Conservation (phyloP, 139 green algal genomes). For the Pleodorina starrii region DNA sequence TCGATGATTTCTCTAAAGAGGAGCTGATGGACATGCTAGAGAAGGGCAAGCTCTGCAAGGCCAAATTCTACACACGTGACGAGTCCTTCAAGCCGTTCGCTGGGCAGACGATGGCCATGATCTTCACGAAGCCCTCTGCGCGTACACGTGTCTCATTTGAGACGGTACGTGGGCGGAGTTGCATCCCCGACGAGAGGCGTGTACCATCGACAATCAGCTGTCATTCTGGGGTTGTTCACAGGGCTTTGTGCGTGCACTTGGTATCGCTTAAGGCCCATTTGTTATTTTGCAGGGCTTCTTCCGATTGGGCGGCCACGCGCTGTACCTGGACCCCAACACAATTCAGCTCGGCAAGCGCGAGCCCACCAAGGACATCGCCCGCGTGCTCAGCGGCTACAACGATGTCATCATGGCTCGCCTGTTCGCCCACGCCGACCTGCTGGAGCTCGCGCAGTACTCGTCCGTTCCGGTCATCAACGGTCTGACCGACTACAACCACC, state of each 20-base stretch:
- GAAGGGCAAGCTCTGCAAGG: constrained; percentile 86
- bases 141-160: constrained; percentile 98
- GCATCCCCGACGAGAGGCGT: no score
- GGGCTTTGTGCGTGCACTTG: no score
- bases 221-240: no score
- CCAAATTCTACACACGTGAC: constrained; percentile 84
- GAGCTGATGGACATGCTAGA: constrained; percentile 92
- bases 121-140: constrained; percentile 99
- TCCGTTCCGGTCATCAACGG: constrained; percentile 96
- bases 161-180: constrained; percentile 85
- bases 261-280: neutral
- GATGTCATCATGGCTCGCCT: constrained; percentile 98
- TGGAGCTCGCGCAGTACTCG: constrained; percentile 91
- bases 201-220: no score
- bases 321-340: constrained; percentile 95
- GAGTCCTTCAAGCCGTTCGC: constrained; percentile 91
- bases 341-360: constrained; percentile 98
- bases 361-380: constrained; percentile 94
- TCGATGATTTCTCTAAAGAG: constrained; percentile 96
- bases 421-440: constrained; percentile 95
- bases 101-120: constrained; percentile 97
- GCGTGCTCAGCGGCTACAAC: constrained; percentile 95
- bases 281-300: constrained; percentile 87
- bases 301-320: constrained; percentile 92
- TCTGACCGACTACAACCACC: constrained; percentile 99